Percentiles rank a stretch among this genome's conserved stretches.
These are phyloP conservation scores for Pseudogymnoascus sp. DNA, from an alignment of 2,329 filamentous ascomycete species.

Conservation along the genomic window DNA sequence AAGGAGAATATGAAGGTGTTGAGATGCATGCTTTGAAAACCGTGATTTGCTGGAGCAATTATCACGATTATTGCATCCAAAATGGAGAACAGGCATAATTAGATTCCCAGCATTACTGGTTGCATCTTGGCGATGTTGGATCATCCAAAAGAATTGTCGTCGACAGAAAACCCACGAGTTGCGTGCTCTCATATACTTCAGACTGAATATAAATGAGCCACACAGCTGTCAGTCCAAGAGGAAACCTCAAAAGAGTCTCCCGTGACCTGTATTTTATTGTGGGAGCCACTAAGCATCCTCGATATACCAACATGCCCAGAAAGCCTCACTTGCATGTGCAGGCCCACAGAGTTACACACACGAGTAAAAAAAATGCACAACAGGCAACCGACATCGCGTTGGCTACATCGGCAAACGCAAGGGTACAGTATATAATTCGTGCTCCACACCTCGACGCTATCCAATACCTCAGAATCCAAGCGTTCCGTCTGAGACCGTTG, in stretches of 20 bases:
- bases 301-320: not conserved
- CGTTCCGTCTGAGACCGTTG: not conserved
- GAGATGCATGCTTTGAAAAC: not conserved
- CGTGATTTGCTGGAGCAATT: not conserved
- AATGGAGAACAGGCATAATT: not conserved
- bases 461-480: not conserved
- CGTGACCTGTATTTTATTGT: not conserved
- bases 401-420: not conserved
- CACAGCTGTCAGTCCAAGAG: not conserved
- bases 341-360: not conserved
- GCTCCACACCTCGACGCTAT: not conserved
- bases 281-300: conserved; percentile 1
- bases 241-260: not conserved
- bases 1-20: not conserved
- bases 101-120: not conserved
- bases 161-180: not conserved
- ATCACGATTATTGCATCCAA: not conserved
- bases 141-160: not conserved
- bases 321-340: not conserved
- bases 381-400: not conserved
- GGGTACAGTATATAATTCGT: not conserved
- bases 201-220: not conserved
- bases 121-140: not conserved
- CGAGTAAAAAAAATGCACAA: not conserved
- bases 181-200: not conserved